phyloP scores from a whole-genome alignment of 257 asterid species.

The Ophiorrhiza pumila region DNA sequence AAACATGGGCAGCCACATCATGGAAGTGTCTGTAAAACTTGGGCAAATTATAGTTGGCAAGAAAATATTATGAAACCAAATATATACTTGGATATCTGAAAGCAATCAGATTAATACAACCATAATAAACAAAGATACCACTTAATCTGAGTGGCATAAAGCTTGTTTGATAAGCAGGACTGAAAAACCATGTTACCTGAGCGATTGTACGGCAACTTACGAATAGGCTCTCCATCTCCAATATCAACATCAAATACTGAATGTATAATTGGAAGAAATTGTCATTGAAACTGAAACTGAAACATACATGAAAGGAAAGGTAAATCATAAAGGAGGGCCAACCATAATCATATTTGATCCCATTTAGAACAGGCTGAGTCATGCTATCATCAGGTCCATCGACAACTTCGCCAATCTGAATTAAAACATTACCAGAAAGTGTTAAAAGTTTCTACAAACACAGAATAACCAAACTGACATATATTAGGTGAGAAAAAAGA shows the following conservation, averaged over 20 bases:
- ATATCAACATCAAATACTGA: slow-evolving; percentile 97
- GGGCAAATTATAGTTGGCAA: not conserved
- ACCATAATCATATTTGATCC: slow-evolving; percentile 85
- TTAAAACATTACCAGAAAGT: not conserved
- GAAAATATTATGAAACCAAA: not conserved
- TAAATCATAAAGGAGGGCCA: slow-evolving; percentile 24
- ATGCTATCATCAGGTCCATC: slow-evolving; percentile 84
- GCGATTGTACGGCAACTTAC: slow-evolving; percentile 88
- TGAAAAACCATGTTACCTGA: slow-evolving; percentile 53
- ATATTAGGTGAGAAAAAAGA: not conserved
- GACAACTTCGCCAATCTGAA: slow-evolving; percentile 94
- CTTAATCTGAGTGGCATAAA: not conserved
- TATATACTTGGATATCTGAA: not conserved
- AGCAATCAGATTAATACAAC: not conserved
- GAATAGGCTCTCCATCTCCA: slow-evolving; percentile 97
- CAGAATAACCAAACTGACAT: not conserved
- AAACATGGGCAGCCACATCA: not conserved
- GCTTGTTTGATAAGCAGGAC: not conserved
- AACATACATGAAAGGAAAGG: slow-evolving; percentile 22
- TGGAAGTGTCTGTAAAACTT: not conserved
- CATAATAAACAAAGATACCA: not conserved
- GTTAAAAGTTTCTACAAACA: not conserved
- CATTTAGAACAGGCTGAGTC: slow-evolving; percentile 53
- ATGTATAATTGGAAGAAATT: slow-evolving; percentile 20
- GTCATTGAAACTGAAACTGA: slow-evolving; percentile 26